Evolutionary conservation across 1,284 basidiomycete genomes (phyloP), one percentile per base, ranked within the genome.

Genomic region (Cystobasidium slooffiae): DNA sequence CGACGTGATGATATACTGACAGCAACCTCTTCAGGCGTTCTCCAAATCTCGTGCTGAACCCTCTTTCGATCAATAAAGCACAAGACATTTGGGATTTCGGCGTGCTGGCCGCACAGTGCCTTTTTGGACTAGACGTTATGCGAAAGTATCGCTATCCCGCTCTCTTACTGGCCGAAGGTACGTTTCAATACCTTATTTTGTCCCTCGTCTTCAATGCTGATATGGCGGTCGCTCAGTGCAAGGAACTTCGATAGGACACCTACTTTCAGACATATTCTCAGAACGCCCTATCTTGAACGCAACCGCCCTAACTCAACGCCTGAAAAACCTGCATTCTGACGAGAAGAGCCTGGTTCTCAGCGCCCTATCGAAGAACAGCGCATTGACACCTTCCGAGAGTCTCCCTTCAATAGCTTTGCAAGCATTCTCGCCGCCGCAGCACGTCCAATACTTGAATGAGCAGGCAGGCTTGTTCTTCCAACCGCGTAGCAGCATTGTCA

Each of bases 81-180:
- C 76, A 77, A 7, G 79, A 80, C 47, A 76, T 79, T 69, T 80
- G 75, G 75, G 79, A 80, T 65, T 74, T 78, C n/a, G 79, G 78
- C 7, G 59, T 80, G 24, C 37, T 79, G 16, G 64, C 78, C 20
- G 78, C 77, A 0, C 79, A 80, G 39, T 74, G 78, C 73, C 31
- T 79, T 1, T 80, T 76, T 63, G 79, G 79, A 1, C 46, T 73
- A n/a, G 78, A 78, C 24, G 78, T 78, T 1, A 49, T 68, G 1
- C 64, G 53, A 20, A 52, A 44, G 12, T 79, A 74, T 46, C 16
- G 56, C 0, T 76, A 77, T 2, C 79, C 79, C 1, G 67, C 76
- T n/a, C 55, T 61, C 10, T n/a, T 69, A 20, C 44, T 75, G 9
- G 58, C 66, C 22, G 69, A 72, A 46, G 31, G 69, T 72, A 51